Evolutionary conservation across 306 rosid genomes (phyloP), one percentile per base, ranked within the genome.

Genomic region (Malus sylvestris): DNA sequence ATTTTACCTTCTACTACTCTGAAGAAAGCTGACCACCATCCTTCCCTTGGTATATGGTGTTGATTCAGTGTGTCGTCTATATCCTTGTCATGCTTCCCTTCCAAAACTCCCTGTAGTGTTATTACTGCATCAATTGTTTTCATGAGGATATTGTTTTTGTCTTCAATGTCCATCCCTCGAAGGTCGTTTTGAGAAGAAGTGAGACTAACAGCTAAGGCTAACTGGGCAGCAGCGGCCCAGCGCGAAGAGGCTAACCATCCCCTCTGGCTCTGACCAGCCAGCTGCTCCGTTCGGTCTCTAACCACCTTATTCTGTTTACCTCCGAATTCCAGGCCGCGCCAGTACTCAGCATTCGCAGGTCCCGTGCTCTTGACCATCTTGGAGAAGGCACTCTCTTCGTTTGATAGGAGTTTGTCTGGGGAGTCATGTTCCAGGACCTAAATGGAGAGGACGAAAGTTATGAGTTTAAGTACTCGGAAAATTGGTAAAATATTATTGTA

Each of bases 321-420:
- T 68, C 58, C 87, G 7, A 90, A 81, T 49, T 71, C 96, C 42
- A 90, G 78, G 82, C 85, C 75, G 25, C 89, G 63, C 51, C 90
- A 83, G 82, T 88, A 91, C 71, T 90, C 71, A 53, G 97, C 98
- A 86, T 93, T 93, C 74, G 87, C 91, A 60, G 84, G 78, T 65
- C 98, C 98, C 23, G 98, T 93, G 19, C 98, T 93, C 45, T 86
- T 88, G 71, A 93, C 88, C 96, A 93, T 93, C 84, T 82, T 86
- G 69, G 87, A 83, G 83, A 93, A 93, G 46, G 90, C 92, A 35
- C 90, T 85, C 61, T 78, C 88, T 83, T 91, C 89, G 55, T 87
- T 81, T 59, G 44, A 74, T 40, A 93, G 77, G 30, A 93, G 92
- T 29, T 85, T 68, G 75, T 86, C 81, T 12, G 98, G 91, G 29